Percentiles rank a stretch among this genome's conserved stretches.
Evolutionary conservation across 176 grass and related monocot species (phyloP).

Genomic region (Ensete glaucum): DNA sequence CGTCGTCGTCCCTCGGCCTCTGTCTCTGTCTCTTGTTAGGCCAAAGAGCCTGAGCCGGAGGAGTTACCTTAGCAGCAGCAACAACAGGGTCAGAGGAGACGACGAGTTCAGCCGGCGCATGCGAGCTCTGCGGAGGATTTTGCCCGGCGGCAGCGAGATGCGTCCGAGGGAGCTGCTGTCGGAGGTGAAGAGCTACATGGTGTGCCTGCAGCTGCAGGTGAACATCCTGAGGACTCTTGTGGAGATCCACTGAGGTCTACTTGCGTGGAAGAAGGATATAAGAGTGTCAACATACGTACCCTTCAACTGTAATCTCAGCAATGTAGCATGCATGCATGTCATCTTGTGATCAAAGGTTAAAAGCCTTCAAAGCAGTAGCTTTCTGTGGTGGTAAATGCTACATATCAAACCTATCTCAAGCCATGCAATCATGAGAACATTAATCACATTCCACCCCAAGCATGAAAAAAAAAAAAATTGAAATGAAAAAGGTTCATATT

Average conservation of each 20-base stretch:
- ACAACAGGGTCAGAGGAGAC: not conserved
- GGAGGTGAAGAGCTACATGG: conserved; percentile 20
- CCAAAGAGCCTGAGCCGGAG: not conserved
- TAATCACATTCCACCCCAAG: too few relatives aligned
- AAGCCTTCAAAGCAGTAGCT: not conserved
- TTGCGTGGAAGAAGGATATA: not conserved
- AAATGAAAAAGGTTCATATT: too few relatives aligned
- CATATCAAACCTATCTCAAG: too few relatives aligned
- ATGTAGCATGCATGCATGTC: not conserved
- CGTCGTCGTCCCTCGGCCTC: not conserved
- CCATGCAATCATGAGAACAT: too few relatives aligned
- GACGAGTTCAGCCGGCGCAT: not conserved
- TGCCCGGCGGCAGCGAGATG: conserved; percentile 20
- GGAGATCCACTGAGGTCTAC: not conserved
- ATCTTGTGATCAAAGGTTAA: not conserved
- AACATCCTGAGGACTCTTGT: conserved; percentile 13
- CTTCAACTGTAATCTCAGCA: not conserved
- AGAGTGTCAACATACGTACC: not conserved
- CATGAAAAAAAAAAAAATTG: too few relatives aligned
- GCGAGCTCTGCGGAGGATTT: conserved; percentile 6
- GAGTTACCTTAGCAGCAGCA: not conserved
- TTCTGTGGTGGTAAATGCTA: not conserved
- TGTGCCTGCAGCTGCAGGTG: conserved; percentile 16
- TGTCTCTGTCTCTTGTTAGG: not conserved
- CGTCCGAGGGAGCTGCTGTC: conserved; percentile 1